These are phyloP conservation scores for Solanum sitiens DNA, from an alignment of 257 asterid species.

Conservation along the genomic window DNA sequence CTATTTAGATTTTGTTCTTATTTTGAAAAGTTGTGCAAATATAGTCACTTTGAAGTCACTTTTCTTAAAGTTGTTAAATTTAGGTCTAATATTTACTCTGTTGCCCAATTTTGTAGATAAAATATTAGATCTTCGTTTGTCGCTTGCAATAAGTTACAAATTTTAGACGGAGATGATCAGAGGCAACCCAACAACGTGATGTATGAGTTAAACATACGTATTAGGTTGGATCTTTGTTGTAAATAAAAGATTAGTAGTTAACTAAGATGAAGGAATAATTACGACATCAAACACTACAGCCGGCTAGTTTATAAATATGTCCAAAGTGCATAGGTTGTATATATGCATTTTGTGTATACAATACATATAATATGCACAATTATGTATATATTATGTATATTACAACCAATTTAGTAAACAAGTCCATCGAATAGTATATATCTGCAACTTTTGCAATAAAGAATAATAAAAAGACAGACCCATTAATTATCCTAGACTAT, in stretches of 20 bases:
- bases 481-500: background rate
- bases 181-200: background rate
- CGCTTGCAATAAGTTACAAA: background rate
- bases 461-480: background rate
- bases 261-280: background rate
- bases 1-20: background rate
- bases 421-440: background rate
- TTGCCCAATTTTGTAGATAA: background rate
- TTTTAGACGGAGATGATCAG: background rate
- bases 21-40: background rate
- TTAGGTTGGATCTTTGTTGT: background rate
- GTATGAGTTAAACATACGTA: background rate
- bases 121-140: background rate
- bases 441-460: background rate
- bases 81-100: background rate
- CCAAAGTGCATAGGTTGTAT: background rate
- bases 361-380: background rate
- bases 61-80: background rate
- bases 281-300: background rate
- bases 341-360: background rate
- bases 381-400: background rate
- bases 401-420: background rate
- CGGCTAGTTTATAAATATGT: background rate
- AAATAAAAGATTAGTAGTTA: background rate
- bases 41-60: background rate